These are phyloP conservation scores for Fusarium luffae DNA, from an alignment of 2,329 filamentous ascomycete species.

Conservation along the genomic window DNA sequence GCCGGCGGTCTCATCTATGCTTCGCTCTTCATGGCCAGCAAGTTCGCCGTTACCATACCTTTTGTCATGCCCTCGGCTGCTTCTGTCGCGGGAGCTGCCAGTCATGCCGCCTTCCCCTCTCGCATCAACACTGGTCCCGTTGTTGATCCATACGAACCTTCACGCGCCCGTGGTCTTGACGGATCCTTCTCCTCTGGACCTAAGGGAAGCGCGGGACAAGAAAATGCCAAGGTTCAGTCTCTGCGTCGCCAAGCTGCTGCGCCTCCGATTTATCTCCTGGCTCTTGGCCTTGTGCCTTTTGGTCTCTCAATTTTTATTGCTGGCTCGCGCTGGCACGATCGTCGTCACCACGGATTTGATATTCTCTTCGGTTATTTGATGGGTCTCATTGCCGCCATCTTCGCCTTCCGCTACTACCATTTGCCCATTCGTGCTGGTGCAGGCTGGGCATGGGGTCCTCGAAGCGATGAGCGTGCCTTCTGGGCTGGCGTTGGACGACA, in stretches of 20 bases:
- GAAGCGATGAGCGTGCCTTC: slow-evolving; percentile 78
- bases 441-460: slow-evolving; percentile 90
- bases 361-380: slow-evolving; percentile 87
- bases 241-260: slow-evolving; percentile 79
- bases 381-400: slow-evolving; percentile 75
- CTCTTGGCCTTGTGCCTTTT: slow-evolving; percentile 76
- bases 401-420: slow-evolving; percentile 88
- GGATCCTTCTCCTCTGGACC: slow-evolving; percentile 37
- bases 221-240: slow-evolving; percentile 51
- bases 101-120: slow-evolving; percentile 79
- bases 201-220: slow-evolving; percentile 41
- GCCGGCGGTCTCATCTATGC: slow-evolving; percentile 87
- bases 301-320: slow-evolving; percentile 82
- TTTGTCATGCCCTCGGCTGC: slow-evolving; percentile 67
- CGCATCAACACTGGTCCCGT: slow-evolving; percentile 61
- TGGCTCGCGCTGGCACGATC: slow-evolving; percentile 88
- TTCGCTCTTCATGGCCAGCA: slow-evolving; percentile 86
- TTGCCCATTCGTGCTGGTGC: slow-evolving; percentile 78
- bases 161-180: slow-evolving; percentile 34
- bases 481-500: slow-evolving; percentile 77
- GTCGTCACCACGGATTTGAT: slow-evolving; percentile 92
- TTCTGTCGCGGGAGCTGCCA: slow-evolving; percentile 60
- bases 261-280: slow-evolving; percentile 81
- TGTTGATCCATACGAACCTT: slow-evolving; percentile 50
- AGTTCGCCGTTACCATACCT: slow-evolving; percentile 79